A percentile compares a stretch with the other conserved stretches of the same genome.
These are phyloP conservation scores for Solanum pinnatisectum DNA, from an alignment of 257 asterid species.

Conservation along the genomic window DNA sequence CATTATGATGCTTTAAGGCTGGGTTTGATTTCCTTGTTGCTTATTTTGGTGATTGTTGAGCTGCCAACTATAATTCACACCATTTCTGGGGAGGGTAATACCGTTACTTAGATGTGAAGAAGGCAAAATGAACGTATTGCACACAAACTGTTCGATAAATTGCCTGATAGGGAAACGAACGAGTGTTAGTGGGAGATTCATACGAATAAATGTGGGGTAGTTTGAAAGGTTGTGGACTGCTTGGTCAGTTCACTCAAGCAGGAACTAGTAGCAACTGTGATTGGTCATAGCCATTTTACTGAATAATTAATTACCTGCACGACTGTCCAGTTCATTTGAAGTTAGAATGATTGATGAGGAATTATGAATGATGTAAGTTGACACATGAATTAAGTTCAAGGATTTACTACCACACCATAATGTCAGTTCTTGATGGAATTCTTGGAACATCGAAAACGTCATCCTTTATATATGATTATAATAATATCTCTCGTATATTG, in stretches of 20 bases:
- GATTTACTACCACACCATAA: neutral
- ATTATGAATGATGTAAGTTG: neutral
- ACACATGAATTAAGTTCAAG: neutral
- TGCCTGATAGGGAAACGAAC: neutral
- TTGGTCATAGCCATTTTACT: neutral
- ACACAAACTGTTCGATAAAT: neutral
- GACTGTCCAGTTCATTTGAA: neutral
- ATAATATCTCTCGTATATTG: neutral
- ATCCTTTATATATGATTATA: neutral
- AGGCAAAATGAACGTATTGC: neutral
- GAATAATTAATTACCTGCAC: neutral
- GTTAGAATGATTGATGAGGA: neutral
- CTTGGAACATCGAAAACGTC: neutral
- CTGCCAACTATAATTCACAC: neutral
- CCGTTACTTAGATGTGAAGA: neutral
- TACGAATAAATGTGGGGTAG: neutral
- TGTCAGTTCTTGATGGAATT: neutral
- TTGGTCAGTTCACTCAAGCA: neutral
- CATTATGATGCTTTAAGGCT: neutral
- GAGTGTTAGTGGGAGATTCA: neutral
- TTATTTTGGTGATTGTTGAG: neutral
- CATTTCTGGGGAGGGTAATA: neutral
- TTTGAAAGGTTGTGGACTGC: neutral
- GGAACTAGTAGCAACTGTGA: neutral
- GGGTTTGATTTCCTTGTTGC: neutral